Evolutionary conservation across 2,329 filamentous ascomycete genomes (phyloP).

Genomic region (Penicillium sp.): DNA sequence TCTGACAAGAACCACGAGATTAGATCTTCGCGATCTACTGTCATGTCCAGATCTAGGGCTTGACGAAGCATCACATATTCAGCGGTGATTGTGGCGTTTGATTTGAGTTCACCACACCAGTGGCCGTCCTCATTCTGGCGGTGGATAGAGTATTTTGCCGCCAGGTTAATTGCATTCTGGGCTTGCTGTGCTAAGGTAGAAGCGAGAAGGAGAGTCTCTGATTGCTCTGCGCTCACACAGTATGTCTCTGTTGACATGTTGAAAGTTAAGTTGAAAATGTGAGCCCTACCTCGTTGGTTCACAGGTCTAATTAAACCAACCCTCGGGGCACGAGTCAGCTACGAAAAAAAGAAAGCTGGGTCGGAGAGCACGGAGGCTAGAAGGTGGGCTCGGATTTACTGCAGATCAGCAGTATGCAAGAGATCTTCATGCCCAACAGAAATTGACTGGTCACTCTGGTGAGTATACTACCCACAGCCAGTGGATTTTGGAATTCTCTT

Average conservation of each 20-base stretch:
- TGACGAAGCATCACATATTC: slow-evolving; percentile 32
- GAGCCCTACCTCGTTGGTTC: neutral
- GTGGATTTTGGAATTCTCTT: no score
- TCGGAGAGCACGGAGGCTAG: no score
- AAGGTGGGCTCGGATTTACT: no score
- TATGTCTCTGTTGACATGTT: neutral
- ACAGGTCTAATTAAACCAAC: neutral
- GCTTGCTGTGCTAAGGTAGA: neutral
- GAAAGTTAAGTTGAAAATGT: neutral
- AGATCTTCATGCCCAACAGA: no score
- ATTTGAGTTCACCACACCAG: slow-evolving; percentile 29
- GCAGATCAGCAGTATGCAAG: no score
- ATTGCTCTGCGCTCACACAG: neutral
- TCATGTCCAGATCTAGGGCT: slow-evolving; percentile 20
- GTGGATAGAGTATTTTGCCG: neutral
- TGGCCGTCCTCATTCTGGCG: slow-evolving; percentile 20
- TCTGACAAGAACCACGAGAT: slow-evolving; percentile 16
- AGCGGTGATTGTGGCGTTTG: slow-evolving; percentile 28
- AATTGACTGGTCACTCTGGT: no score
- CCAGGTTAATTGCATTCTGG: neutral
- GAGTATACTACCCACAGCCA: no score
- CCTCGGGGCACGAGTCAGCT: no score
- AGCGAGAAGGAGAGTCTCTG: neutral
- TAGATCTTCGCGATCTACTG: slow-evolving; percentile 8
- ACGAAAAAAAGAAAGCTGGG: no score